A percentile compares a stretch with the other conserved stretches of the same genome.
Evolutionary conservation across 257 asterid genomes (phyloP).

Genomic region (Paulownia fortunei): DNA sequence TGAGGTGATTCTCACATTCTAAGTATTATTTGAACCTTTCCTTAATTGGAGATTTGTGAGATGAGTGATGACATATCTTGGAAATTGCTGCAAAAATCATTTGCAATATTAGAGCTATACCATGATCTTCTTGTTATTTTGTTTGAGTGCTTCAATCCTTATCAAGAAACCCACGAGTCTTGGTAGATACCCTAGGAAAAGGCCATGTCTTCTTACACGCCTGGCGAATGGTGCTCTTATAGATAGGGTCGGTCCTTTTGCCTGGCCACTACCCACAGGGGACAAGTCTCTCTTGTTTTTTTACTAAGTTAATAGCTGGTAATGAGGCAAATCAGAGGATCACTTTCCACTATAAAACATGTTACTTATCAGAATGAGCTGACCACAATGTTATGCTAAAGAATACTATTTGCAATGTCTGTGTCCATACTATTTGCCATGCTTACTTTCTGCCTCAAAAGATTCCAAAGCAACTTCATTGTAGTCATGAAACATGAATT

Average conservation of each 20-base stretch:
- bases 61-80: conserved; percentile 12
- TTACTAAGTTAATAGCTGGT: conserved; percentile 17
- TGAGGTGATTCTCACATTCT: conserved; percentile 57
- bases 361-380: conserved; percentile 14
- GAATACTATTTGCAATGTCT: conserved; percentile 4
- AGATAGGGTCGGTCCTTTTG: no score
- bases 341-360: conserved; percentile 16
- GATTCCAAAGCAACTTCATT: conserved; percentile 16
- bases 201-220: no score
- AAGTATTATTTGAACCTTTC: conserved; percentile 27
- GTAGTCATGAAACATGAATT: conserved; percentile 34
- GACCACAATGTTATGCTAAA: neutral
- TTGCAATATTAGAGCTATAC: neutral
- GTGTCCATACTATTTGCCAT: conserved; percentile 10
- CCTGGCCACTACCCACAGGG: no score
- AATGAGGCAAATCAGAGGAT: conserved; percentile 24
- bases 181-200: no score
- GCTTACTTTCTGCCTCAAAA: conserved; percentile 19
- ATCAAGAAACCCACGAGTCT: neutral
- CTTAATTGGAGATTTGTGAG: conserved; percentile 27
- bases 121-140: conserved; percentile 15
- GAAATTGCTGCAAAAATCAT: conserved; percentile 10
- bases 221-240: no score
- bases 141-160: conserved; percentile 15
- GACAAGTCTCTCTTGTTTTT: conserved; percentile 11